A percentile compares a stretch with the other conserved stretches of the same genome.
These are phyloP conservation scores for Komagataella mondaviorum DNA, from an alignment of 805 yeast species.

Conservation along the genomic window DNA sequence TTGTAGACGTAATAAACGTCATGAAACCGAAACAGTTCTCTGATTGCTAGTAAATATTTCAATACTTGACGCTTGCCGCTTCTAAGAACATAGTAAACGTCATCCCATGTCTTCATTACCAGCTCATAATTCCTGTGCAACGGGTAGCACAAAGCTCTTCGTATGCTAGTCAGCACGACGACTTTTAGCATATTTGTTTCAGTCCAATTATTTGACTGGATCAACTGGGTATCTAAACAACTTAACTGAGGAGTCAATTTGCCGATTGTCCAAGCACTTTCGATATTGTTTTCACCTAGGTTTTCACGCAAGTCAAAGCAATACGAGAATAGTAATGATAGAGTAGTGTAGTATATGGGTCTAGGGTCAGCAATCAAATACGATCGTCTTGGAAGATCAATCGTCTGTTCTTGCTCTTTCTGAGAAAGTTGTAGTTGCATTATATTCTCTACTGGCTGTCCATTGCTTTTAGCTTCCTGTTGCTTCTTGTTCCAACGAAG, in stretches of 20 bases:
- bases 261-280: conserved; percentile 92
- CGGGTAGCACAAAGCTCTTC: conserved; percentile 73
- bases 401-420: conserved; percentile 55
- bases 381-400: conserved; percentile 49
- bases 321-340: conserved; percentile 60
- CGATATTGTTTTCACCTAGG: conserved; percentile 59
- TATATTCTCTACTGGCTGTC: conserved; percentile 21
- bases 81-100: conserved; percentile 48
- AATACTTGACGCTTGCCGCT: conserved; percentile 61
- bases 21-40: conserved; percentile 70
- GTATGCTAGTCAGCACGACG: conserved; percentile 42
- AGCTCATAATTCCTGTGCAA: conserved; percentile 61
- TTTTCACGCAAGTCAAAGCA: conserved; percentile 67
- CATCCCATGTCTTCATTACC: conserved; percentile 55
- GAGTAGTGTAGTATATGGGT: conserved; percentile 45
- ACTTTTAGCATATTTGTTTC: conserved; percentile 31
- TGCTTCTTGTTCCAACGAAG: conserved; percentile 33
- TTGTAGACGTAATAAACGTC: conserved; percentile 80
- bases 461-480: conserved; percentile 12
- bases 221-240: conserved; percentile 49
- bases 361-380: conserved; percentile 43
- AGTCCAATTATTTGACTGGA: conserved; percentile 18
- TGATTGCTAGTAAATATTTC: conserved; percentile 40
- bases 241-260: conserved; percentile 70
- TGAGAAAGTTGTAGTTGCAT: conserved; percentile 24